phyloP scores from a whole-genome alignment of 495 filamentous ascomycete species.

The Melanomma pulvis-pyrius region DNA sequence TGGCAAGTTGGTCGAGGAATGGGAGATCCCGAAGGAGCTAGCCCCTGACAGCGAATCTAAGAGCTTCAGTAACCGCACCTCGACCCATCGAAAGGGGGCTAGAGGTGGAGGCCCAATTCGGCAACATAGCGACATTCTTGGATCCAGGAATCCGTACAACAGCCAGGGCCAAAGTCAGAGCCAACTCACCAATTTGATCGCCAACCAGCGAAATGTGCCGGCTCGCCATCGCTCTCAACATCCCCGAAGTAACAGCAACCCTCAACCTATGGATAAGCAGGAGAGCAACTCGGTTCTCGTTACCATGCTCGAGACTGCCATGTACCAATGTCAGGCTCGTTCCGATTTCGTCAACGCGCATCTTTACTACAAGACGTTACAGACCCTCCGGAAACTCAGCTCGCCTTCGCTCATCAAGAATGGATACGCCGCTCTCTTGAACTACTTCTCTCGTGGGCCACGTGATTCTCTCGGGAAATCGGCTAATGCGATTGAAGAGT shows the following conservation, averaged over 20 bases:
- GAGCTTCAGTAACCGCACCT: slow-evolving; percentile 66
- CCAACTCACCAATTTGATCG: slow-evolving; percentile 41
- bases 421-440: slow-evolving; percentile 68
- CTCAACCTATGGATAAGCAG: slow-evolving; percentile 37
- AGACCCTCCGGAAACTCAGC: slow-evolving; percentile 64
- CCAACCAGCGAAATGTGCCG: slow-evolving; percentile 33
- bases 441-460: slow-evolving; percentile 69
- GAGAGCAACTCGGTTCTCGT: slow-evolving; percentile 57
- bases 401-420: slow-evolving; percentile 65
- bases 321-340: slow-evolving; percentile 65
- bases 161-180: slow-evolving; percentile 40
- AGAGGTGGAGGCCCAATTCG: slow-evolving; percentile 8
- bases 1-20: slow-evolving; percentile 77
- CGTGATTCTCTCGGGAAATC: slow-evolving; percentile 68
- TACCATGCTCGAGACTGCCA: slow-evolving; percentile 70
- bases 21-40: slow-evolving; percentile 67
- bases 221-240: slow-evolving; percentile 41
- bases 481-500: slow-evolving; percentile 68
- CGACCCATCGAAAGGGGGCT: slow-evolving; percentile 46
- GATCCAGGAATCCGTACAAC: slow-evolving; percentile 41
- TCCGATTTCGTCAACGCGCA: slow-evolving; percentile 72
- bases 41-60: slow-evolving; percentile 58
- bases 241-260: slow-evolving; percentile 39
- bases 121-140: slow-evolving; percentile 28
- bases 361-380: slow-evolving; percentile 68